These are phyloP conservation scores for Sarocladium strictum DNA, from an alignment of 2,329 filamentous ascomycete species.

Conservation along the genomic window DNA sequence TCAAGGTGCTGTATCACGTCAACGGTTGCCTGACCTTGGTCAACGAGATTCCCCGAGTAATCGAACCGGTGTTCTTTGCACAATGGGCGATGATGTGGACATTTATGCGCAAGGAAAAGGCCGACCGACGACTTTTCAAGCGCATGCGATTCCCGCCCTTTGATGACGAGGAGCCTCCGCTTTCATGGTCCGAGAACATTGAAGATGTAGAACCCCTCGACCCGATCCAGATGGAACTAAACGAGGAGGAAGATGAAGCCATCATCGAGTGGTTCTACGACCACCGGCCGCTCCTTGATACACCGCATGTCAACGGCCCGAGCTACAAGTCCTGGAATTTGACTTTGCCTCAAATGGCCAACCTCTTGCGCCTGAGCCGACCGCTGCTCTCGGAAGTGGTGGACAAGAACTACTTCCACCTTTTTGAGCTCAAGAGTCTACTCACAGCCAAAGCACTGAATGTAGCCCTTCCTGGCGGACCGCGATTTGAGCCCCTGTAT, in stretches of 20 bases:
- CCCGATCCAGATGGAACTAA: constrained; percentile 97
- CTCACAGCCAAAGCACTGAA: constrained; percentile 95
- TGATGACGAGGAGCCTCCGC: constrained; percentile 93
- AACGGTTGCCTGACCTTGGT: constrained; percentile 96
- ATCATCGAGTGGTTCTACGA: constrained; percentile 99
- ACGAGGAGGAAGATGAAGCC: constrained; percentile 85
- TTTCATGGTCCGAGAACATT: constrained; percentile 98
- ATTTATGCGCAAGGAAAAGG: constrained; percentile 96
- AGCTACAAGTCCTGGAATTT: constrained; percentile 98
- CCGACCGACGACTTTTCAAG: constrained; percentile 92
- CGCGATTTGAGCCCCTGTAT: constrained; percentile 93
- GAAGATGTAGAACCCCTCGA: constrained; percentile 97
- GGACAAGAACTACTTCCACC: constrained; percentile 96
- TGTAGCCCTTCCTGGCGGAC: constrained; percentile 94
- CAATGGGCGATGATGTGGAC: constrained; percentile 99
- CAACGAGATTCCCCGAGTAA: constrained; percentile 93
- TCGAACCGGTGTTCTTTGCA: constrained; percentile 95
- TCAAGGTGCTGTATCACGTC: constrained; percentile 97
- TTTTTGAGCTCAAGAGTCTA: constrained; percentile 93
- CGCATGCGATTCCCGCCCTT: constrained; percentile 98
- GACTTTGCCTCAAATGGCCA: constrained; percentile 89
- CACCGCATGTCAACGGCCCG: constrained; percentile 87
- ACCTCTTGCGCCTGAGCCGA: constrained; percentile 83
- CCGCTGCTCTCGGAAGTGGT: constrained; percentile 87
- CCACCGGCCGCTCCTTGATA: constrained; percentile 83